A percentile compares a stretch with the other conserved stretches of the same genome.
phyloP scores from a whole-genome alignment of 2,329 filamentous ascomycete species.

The Botrytis porri region DNA sequence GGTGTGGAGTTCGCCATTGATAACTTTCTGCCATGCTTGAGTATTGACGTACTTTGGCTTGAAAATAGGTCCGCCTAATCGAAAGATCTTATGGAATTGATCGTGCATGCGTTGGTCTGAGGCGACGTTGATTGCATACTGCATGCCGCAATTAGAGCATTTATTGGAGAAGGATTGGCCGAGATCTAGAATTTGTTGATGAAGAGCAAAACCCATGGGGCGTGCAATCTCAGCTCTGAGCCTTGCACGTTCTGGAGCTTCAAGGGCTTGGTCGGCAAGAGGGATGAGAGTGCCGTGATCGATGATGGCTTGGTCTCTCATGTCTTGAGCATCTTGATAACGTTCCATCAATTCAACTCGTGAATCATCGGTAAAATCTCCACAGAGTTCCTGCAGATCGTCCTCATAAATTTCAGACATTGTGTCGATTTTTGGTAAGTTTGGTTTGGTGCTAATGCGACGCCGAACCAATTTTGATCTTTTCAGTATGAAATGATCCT shows the following conservation, averaged over 20 bases:
- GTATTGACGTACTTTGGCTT: slow-evolving; percentile 1
- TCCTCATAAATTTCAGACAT: slow-evolving; percentile 10
- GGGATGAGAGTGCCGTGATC: slow-evolving; percentile 3
- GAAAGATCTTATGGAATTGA: slow-evolving; percentile 16
- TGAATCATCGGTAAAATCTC: slow-evolving; percentile 4
- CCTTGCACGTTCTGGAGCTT: slow-evolving; percentile 4
- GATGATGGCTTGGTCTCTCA: slow-evolving; percentile 9
- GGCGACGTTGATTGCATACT: slow-evolving; percentile 22
- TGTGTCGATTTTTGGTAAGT: slow-evolving; percentile 11
- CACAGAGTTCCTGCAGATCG: slow-evolving; percentile 6
- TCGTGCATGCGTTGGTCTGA: slow-evolving; percentile 23
- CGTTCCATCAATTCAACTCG: not conserved
- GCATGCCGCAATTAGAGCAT: slow-evolving; percentile 26
- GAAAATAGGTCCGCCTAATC: not conserved
- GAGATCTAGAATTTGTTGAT: slow-evolving; percentile 24
- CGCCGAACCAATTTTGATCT: slow-evolving; percentile 21
- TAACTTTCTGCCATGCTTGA: slow-evolving; percentile 12
- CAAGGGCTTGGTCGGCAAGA: not conserved
- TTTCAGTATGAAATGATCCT: slow-evolving; percentile 19
- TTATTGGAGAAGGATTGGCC: slow-evolving; percentile 18
- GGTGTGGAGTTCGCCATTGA: not conserved
- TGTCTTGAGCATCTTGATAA: slow-evolving; percentile 11
- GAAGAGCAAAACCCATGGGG: not conserved
- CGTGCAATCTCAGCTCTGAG: not conserved
- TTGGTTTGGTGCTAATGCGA: slow-evolving; percentile 27